These are phyloP conservation scores for Xylaria sp. DNA, from an alignment of 2,329 filamentous ascomycete genomes.

Conservation along the genomic window DNA sequence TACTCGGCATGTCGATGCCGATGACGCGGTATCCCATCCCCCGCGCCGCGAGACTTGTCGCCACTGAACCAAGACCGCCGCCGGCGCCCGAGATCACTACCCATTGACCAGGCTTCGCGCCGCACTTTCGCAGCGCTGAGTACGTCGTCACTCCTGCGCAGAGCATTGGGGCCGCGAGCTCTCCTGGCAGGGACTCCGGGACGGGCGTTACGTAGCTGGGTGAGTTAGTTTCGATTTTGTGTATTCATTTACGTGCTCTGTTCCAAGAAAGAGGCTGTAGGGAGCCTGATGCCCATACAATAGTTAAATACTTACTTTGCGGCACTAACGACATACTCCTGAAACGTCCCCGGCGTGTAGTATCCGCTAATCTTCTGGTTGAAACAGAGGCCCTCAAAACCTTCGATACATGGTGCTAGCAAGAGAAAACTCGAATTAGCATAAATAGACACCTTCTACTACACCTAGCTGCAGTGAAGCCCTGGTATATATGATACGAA, in stretches of 20 bases:
- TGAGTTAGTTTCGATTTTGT: neutral
- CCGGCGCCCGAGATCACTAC: constrained; percentile 38
- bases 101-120: constrained; percentile 36
- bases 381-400: constrained; percentile 34
- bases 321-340: constrained; percentile 37
- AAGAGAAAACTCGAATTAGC: constrained; percentile 14
- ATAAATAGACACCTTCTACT: neutral
- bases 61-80: constrained; percentile 36
- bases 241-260: neutral
- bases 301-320: constrained; percentile 34
- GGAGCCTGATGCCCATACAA: too few relatives aligned
- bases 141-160: constrained; percentile 40
- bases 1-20: constrained; percentile 36
- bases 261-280: neutral
- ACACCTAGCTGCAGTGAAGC: neutral
- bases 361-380: constrained; percentile 38
- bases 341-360: constrained; percentile 37
- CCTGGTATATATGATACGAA: neutral
- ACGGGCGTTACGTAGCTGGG: constrained; percentile 39
- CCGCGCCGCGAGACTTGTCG: constrained; percentile 29
- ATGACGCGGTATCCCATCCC: constrained; percentile 38
- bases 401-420: constrained; percentile 34
- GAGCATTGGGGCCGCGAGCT: constrained; percentile 38
- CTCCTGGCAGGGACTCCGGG: constrained; percentile 31
- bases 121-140: constrained; percentile 34